A percentile compares a stretch with the other conserved stretches of the same genome.
phyloP scores from a whole-genome alignment of 495 filamentous ascomycete species.

The Pyronema domesticum region DNA sequence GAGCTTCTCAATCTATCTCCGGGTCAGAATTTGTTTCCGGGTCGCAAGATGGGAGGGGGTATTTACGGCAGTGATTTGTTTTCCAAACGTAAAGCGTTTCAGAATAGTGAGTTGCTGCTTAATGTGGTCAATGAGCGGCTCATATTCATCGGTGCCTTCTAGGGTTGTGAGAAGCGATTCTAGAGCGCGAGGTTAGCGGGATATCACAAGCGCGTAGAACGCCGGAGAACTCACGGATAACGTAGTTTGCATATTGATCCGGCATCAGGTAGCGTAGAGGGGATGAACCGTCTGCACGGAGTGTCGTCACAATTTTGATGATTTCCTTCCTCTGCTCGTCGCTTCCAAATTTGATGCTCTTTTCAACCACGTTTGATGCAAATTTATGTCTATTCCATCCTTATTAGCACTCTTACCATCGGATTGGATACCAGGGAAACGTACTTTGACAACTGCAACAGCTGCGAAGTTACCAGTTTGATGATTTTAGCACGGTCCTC shows the following conservation, averaged over 20 bases:
- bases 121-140: constrained; percentile 51
- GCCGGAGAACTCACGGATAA: constrained; percentile 60
- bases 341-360: constrained; percentile 62
- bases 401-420: neutral
- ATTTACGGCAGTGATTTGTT: constrained; percentile 41
- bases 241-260: constrained; percentile 91
- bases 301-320: constrained; percentile 42
- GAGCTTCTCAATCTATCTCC: constrained; percentile 24
- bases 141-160: constrained; percentile 39
- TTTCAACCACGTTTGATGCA: constrained; percentile 94
- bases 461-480: constrained; percentile 46
- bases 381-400: constrained; percentile 52
- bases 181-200: constrained; percentile 31
- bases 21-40: neutral
- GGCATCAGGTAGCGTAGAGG: constrained; percentile 61
- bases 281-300: constrained; percentile 45
- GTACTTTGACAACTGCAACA: constrained; percentile 57
- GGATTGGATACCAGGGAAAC: neutral
- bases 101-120: constrained; percentile 52
- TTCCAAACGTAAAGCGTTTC: constrained; percentile 58
- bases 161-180: constrained; percentile 65
- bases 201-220: neutral
- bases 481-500: constrained; percentile 62
- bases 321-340: constrained; percentile 54
- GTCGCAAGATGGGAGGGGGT: neutral